Conservation (phyloP, 257 asterid species). For the Plantago elongata region DNA sequence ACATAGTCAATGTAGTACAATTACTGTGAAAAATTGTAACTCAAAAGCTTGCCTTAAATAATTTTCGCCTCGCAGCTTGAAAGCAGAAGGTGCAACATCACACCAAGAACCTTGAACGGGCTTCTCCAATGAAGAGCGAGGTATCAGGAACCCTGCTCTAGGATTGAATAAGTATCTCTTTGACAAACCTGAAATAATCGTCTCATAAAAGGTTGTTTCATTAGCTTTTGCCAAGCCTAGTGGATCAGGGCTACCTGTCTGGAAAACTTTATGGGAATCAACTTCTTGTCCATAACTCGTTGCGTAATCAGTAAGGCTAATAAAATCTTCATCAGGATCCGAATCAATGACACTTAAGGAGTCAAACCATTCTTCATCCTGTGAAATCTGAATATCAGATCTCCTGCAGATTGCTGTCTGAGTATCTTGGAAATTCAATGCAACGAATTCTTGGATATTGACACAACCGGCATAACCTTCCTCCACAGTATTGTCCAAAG, state of each 20-base stretch:
- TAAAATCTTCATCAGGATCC: conserved; percentile 79
- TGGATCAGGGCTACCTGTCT: too few relatives aligned
- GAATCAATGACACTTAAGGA: conserved; percentile 62
- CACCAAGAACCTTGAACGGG: conserved; percentile 53
- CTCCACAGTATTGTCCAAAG: conserved; percentile 33
- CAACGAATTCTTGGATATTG: conserved; percentile 32
- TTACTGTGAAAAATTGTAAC: not conserved
- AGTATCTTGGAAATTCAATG: conserved; percentile 24
- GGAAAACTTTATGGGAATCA: too few relatives aligned
- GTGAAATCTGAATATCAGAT: not conserved
- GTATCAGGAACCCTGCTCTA: conserved; percentile 51
- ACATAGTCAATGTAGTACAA: not conserved
- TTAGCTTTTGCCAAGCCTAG: too few relatives aligned
- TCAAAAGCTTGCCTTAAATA: conserved; percentile 58
- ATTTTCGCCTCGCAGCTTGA: conserved; percentile 68
- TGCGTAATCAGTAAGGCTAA: conserved; percentile 26
- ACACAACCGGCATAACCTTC: conserved; percentile 19
- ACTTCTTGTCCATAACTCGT: too few relatives aligned
- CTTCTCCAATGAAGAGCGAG: conserved; percentile 42
- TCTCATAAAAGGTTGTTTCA: not conserved
- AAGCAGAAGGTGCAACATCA: conserved; percentile 56
- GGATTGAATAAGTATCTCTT: conserved; percentile 42
- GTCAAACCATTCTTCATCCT: conserved; percentile 85
- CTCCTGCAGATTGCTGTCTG: conserved; percentile 14
- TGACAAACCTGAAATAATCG: conserved; percentile 33